Evolutionary conservation across 257 asterid genomes (phyloP).

Genomic region (Cordia subcordata): DNA sequence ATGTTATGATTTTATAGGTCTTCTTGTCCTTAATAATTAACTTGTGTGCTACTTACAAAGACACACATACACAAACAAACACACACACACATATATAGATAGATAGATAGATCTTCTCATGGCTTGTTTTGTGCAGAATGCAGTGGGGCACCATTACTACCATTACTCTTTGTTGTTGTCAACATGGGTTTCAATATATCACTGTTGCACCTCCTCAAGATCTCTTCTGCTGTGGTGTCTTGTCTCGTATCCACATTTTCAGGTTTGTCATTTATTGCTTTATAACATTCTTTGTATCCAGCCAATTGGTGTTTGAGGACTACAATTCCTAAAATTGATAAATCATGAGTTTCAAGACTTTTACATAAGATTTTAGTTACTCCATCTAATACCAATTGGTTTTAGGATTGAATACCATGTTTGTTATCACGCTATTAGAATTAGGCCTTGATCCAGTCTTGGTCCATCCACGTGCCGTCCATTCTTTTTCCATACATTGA

Average conservation of each 20-base stretch:
- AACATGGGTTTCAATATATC: constrained; percentile 90
- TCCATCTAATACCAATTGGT: too few species aligned
- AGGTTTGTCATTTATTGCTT: constrained; percentile 39
- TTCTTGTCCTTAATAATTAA: neutral
- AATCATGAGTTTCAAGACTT: too few species aligned
- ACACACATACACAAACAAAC: neutral
- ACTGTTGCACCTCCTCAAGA: constrained; percentile 79
- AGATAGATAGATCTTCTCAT: neutral
- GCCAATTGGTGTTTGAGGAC: too few species aligned
- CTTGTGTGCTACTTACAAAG: neutral
- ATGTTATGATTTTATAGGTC: constrained; percentile 26
- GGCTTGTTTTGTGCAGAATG: constrained; percentile 52
- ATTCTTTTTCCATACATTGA: too few species aligned
- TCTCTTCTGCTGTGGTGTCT: constrained; percentile 94
- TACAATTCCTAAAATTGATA: too few species aligned
- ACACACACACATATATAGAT: too few species aligned
- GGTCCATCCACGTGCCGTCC: too few species aligned
- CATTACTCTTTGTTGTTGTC: constrained; percentile 70
- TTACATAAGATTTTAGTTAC: too few species aligned
- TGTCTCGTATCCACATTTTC: constrained; percentile 95
- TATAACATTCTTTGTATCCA: neutral
- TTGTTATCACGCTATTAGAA: too few species aligned
- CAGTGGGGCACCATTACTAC: constrained; percentile 86
- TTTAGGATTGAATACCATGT: too few species aligned
- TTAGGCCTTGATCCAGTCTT: too few species aligned